A percentile compares a stretch with the other conserved stretches of the same genome.
Conservation (phyloP, 2,329 filamentous ascomycete genomes). For the Elsinoe australis region DNA sequence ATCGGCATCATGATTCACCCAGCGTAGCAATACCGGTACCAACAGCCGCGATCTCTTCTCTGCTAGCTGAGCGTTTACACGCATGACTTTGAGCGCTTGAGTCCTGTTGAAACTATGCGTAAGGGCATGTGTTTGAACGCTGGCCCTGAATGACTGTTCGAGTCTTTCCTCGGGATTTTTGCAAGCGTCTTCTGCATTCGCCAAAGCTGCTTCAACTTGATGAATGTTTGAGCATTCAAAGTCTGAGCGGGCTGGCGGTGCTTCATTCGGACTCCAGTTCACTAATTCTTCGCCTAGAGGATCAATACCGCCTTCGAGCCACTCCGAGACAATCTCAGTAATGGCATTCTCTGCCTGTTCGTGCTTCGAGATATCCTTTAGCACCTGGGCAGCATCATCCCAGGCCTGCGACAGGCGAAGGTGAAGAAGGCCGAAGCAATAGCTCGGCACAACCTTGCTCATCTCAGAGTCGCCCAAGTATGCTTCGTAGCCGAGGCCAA, state of each 20-base stretch:
- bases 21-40: slow-evolving; percentile 77
- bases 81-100: slow-evolving; percentile 73
- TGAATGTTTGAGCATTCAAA: slow-evolving; percentile 78
- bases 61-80: slow-evolving; percentile 64
- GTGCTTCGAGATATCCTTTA: slow-evolving; percentile 66
- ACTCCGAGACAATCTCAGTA: slow-evolving; percentile 65
- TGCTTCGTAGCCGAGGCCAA: slow-evolving; percentile 57
- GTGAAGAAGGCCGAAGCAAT: slow-evolving; percentile 82
- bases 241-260: slow-evolving; percentile 48
- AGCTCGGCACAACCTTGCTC: slow-evolving; percentile 64
- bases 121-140: slow-evolving; percentile 49
- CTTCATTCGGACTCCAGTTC: slow-evolving; percentile 24
- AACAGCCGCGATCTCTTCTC: slow-evolving; percentile 80
- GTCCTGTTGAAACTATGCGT: slow-evolving; percentile 50
- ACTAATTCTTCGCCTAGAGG: slow-evolving; percentile 29
- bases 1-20: slow-evolving; percentile 53
- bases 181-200: slow-evolving; percentile 5
- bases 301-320: slow-evolving; percentile 48
- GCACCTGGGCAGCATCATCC: slow-evolving; percentile 69
- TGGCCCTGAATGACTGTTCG: slow-evolving; percentile 55
- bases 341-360: slow-evolving; percentile 66
- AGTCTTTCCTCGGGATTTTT: slow-evolving; percentile 51
- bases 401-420: slow-evolving; percentile 78
- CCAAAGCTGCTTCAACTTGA: slow-evolving; percentile 37
- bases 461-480: slow-evolving; percentile 57